Evolutionary conservation across 768 basidiomycete genomes (phyloP).

Genomic region (Auricularia sp.): DNA sequence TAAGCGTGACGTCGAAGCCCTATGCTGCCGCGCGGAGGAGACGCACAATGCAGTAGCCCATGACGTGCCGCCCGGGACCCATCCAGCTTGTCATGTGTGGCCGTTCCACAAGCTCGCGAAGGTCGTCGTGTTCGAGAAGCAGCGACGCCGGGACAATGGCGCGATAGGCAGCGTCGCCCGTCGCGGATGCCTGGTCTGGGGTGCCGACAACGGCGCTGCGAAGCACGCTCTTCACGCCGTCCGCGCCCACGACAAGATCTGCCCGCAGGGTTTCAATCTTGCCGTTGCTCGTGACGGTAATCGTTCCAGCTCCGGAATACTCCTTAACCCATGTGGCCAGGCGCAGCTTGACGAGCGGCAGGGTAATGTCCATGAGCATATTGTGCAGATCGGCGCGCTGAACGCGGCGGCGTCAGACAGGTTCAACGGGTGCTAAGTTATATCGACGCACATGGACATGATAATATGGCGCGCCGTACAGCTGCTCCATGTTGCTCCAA

Average conservation of each 20-base stretch:
- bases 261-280: neutral
- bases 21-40: neutral
- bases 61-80: slow-evolving; percentile 12
- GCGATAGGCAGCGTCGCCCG: slow-evolving; percentile 56
- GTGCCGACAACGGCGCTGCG: slow-evolving; percentile 40
- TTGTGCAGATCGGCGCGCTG: slow-evolving; percentile 39
- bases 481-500: slow-evolving; percentile 35
- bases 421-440: neutral
- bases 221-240: slow-evolving; percentile 43
- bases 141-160: slow-evolving; percentile 36
- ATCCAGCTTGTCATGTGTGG: slow-evolving; percentile 47
- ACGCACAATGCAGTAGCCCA: slow-evolving; percentile 5
- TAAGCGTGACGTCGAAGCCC: slow-evolving; percentile 14
- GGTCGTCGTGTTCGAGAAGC: slow-evolving; percentile 41
- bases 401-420: too few relatives aligned
- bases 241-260: slow-evolving; percentile 11
- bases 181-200: slow-evolving; percentile 34
- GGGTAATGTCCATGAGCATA: slow-evolving; percentile 37
- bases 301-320: neutral
- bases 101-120: slow-evolving; percentile 38
- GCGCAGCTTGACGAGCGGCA: slow-evolving; percentile 22
- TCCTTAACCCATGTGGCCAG: slow-evolving; percentile 26
- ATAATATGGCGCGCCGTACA: slow-evolving; percentile 37
- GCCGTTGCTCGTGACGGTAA: neutral
- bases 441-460: slow-evolving; percentile 26